phyloP scores from a whole-genome alignment of 805 yeast species.

The Candida nemodendra region DNA sequence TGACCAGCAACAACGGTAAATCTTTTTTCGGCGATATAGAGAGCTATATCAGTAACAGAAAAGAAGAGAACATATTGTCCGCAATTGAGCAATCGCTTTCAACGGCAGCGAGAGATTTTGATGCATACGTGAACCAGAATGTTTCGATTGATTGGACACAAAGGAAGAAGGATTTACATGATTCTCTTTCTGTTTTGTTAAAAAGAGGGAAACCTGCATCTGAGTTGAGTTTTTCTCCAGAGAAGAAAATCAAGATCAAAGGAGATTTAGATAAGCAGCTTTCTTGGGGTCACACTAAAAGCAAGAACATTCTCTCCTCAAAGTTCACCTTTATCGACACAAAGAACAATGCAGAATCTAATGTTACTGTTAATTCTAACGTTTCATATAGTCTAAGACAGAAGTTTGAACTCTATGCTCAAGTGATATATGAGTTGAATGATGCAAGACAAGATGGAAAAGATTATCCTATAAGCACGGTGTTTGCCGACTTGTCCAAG shows the following conservation, averaged over 20 bases:
- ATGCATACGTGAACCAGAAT: constrained; percentile 66
- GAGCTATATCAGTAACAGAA: constrained; percentile 60
- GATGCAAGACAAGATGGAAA: constrained; percentile 56
- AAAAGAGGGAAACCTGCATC: constrained; percentile 27
- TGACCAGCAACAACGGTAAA: constrained; percentile 1
- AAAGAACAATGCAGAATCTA: constrained; percentile 16
- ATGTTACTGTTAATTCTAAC: constrained; percentile 30
- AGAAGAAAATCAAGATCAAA: constrained; percentile 16
- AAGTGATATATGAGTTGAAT: constrained; percentile 66
- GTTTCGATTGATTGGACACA: constrained; percentile 82
- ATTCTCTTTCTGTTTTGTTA: constrained; percentile 60
- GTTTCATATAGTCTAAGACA: constrained; percentile 40
- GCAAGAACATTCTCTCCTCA: constrained; percentile 29
- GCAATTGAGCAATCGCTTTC: constrained; percentile 80
- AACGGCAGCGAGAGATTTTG: constrained; percentile 80
- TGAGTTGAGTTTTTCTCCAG: constrained; percentile 13
- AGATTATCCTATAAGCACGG: constrained; percentile 56
- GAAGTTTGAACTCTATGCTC: constrained; percentile 74
- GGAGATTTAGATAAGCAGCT: constrained; percentile 25
- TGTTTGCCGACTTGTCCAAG: constrained; percentile 59
- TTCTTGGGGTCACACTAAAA: constrained; percentile 29
- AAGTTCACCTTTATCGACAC: constrained; percentile 32
- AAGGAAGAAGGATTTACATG: constrained; percentile 70
- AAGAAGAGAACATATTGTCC: constrained; percentile 77
- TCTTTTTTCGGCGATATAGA: constrained; percentile 48